Evolutionary conservation across 345 rosid species (phyloP).

Genomic region (Raphanus raphanistrum): DNA sequence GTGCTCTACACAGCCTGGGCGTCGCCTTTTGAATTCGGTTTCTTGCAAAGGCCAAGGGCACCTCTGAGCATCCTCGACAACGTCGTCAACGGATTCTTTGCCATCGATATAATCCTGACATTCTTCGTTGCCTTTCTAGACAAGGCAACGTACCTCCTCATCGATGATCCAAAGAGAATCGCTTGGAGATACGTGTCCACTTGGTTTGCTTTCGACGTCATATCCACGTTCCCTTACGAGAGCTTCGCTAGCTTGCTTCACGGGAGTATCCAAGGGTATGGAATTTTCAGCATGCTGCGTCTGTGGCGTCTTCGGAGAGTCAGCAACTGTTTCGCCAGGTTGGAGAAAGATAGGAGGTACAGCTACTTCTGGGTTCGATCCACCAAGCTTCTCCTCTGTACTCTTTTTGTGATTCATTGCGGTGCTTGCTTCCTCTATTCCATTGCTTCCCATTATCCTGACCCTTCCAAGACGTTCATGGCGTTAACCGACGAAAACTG

Average conservation of each 20-base stretch:
- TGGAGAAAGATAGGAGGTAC: constrained; percentile 81
- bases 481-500: constrained; percentile 48
- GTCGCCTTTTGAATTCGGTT: constrained; percentile 85
- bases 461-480: constrained; percentile 64
- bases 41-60: constrained; percentile 46
- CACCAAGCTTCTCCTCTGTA: constrained; percentile 66
- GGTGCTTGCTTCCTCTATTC: constrained; percentile 74
- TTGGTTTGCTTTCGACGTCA: constrained; percentile 65
- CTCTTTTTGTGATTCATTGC: constrained; percentile 70
- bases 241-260: constrained; percentile 48
- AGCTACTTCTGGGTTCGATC: constrained; percentile 73
- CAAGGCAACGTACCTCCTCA: constrained; percentile 59
- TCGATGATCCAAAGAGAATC: constrained; percentile 56
- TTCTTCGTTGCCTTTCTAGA: constrained; percentile 84
- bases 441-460: constrained; percentile 48
- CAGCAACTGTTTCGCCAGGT: constrained; percentile 59
- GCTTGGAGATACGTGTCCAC: constrained; percentile 59
- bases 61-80: constrained; percentile 57
- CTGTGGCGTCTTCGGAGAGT: constrained; percentile 91
- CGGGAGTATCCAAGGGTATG: constrained; percentile 49
- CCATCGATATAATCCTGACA: constrained; percentile 69
- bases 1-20: constrained; percentile 94
- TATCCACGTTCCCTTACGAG: constrained; percentile 80
- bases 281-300: constrained; percentile 76
- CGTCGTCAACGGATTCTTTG: constrained; percentile 62